A percentile compares a stretch with the other conserved stretches of the same genome.
phyloP scores from a whole-genome alignment of 139 green algal species.

The Micractinium sp. region DNA sequence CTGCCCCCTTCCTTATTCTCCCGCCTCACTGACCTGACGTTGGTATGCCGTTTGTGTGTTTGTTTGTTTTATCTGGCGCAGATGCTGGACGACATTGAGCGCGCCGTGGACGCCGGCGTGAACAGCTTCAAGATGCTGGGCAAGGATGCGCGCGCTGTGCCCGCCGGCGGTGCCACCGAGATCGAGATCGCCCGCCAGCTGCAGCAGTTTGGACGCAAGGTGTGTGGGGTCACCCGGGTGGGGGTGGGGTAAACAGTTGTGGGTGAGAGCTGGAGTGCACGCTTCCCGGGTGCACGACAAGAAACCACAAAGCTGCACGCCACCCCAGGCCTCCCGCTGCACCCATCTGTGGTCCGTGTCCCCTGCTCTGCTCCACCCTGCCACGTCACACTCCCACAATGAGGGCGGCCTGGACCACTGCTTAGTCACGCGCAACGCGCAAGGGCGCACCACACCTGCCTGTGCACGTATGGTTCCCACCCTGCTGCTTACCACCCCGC shows the following conservation, averaged over 20 bases:
- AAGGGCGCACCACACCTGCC: too few relatives aligned
- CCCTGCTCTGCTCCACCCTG: too few relatives aligned
- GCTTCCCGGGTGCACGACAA: not conserved
- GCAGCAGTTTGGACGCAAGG: conserved; percentile 40
- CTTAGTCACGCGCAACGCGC: too few relatives aligned
- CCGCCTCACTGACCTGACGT: too few relatives aligned
- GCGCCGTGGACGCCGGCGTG: conserved; percentile 95
- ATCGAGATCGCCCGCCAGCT: conserved; percentile 86
- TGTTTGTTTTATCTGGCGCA: not conserved
- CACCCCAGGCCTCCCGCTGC: not conserved
- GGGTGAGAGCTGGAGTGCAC: too few relatives aligned
- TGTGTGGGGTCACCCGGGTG: not conserved
- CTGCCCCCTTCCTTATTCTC: not conserved
- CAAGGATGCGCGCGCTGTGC: conserved; percentile 79
- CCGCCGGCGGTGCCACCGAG: conserved; percentile 89
- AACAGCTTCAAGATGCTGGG: conserved; percentile 96
- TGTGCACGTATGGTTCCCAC: too few relatives aligned
- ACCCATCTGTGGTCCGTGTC: too few relatives aligned
- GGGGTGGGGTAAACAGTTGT: not conserved
- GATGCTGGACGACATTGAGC: conserved; percentile 95
- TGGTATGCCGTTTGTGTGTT: too few relatives aligned
- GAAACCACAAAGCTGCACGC: not conserved
- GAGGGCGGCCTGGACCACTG: too few relatives aligned
- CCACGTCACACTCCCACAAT: too few relatives aligned
- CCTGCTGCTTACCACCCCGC: too few relatives aligned